Evolutionary conservation across 2,329 filamentous ascomycete species (phyloP), one percentile per base, ranked within the genome.

Genomic region (Aspergillus versicolor): DNA sequence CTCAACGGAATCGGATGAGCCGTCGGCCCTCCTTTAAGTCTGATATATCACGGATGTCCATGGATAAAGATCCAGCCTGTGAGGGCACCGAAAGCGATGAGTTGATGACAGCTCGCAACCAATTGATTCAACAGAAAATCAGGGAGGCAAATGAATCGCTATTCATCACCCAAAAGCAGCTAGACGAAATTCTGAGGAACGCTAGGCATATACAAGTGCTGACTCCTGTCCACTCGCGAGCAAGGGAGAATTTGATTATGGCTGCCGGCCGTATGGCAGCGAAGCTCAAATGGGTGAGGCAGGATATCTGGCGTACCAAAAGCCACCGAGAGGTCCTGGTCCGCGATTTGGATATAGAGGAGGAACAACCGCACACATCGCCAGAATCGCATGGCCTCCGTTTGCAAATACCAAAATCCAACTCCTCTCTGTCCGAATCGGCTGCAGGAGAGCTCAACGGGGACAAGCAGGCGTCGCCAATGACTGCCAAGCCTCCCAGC

Each of bases 271-370:
- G 89, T 7, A 88, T 96, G 75, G 87, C 92, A 55, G 91, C 91
- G 3, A 92, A 93, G 70, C 77, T 99, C 59, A 96, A 94, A 71
- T 97, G 93, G 93, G 87, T 88, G n/a, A 84, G 93, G 59, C 88
- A 95, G 71, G 91, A 96, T 63, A 94, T 97, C 19, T 97, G 92
- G 91, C 89, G 88, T 53, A 84, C 93, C 66, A 93, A 86, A 68
- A 97, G 92, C 63, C 92, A 99, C 73, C 87, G 88, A 42, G 93
- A 97, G 66, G 92, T 97, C 59, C 78, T 99, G 19, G 80, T 86
- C 5, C 83, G 92, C 73, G 94, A 99, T 70, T 78, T 97, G 8
- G 89, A 93, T 54, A 91, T 96, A 64, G 92, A 96, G 9, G 61
- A 61, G 34, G 61, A 50, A 5, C 53, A 60, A 57, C 61, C 57